A percentile compares a stretch with the other conserved stretches of the same genome.
These are phyloP conservation scores for Musa acuminata DNA, from an alignment of 176 grass and related monocot genomes.

Conservation along the genomic window DNA sequence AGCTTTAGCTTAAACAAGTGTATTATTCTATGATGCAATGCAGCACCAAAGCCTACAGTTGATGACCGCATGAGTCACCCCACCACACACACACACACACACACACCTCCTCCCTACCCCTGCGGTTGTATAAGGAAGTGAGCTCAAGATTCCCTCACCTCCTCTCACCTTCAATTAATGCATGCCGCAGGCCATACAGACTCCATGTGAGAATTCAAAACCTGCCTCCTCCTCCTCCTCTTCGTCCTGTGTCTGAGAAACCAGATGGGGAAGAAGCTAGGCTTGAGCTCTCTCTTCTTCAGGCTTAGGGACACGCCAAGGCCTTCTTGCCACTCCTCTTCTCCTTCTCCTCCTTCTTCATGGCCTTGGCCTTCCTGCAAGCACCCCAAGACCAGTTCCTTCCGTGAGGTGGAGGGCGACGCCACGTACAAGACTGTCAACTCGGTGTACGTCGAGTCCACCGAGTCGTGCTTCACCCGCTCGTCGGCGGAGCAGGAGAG, in stretches of 20 bases:
- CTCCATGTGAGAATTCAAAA: neutral
- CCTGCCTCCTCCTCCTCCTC: too few relatives aligned
- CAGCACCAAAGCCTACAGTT: neutral
- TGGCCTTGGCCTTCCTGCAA: constrained; percentile 12
- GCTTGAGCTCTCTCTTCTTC: constrained; percentile 9
- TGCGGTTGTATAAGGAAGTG: neutral
- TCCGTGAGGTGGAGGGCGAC: neutral
- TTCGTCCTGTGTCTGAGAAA: neutral
- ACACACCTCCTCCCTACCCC: too few relatives aligned
- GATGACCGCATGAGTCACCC: neutral
- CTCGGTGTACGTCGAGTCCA: constrained; percentile 11
- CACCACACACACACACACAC: neutral
- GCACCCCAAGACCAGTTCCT: constrained; percentile 10
- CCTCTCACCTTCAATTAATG: neutral
- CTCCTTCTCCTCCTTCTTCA: neutral
- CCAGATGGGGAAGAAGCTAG: constrained; percentile 11
- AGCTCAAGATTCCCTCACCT: neutral
- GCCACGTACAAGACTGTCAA: constrained; percentile 1
- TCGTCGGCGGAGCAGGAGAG: constrained; percentile 15
- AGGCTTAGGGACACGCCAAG: neutral
- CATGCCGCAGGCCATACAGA: too few relatives aligned
- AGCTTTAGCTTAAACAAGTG: too few relatives aligned
- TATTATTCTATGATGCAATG: too few relatives aligned
- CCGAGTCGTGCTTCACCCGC: constrained; percentile 13
- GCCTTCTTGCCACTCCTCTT: neutral